Evolutionary conservation across 257 asterid species (phyloP).

Genomic region (Coffea canephora): DNA sequence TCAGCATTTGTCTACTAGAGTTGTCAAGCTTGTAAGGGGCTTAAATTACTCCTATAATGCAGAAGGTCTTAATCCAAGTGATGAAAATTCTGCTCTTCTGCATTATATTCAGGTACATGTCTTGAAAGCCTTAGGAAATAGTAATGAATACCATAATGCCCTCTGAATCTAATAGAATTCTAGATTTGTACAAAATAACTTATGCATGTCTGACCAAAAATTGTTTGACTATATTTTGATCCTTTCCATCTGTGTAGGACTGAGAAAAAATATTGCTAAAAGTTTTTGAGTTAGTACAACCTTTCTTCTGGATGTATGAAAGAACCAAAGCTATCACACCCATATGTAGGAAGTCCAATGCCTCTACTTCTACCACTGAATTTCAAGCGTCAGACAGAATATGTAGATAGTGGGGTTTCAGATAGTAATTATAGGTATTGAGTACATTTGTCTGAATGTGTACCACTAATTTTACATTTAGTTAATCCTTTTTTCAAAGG

Average conservation of each 20-base stretch:
- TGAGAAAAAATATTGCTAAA: neutral
- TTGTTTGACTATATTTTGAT: neutral
- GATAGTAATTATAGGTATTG: neutral
- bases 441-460: neutral
- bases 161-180: neutral
- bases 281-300: neutral
- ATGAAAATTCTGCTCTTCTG: constrained; percentile 86
- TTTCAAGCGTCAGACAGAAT: neutral
- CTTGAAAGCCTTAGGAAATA: constrained; percentile 3
- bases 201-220: neutral
- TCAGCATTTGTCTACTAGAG: constrained; percentile 79
- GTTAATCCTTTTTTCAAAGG: too few species aligned
- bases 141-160: neutral
- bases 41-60: constrained; percentile 53
- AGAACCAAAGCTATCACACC: neutral
- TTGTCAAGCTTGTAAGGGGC: constrained; percentile 76
- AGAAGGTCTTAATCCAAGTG: constrained; percentile 86
- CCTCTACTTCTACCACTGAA: neutral
- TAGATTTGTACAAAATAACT: neutral
- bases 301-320: neutral
- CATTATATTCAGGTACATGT: constrained; percentile 86
- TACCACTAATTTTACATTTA: neutral
- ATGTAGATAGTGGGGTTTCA: neutral
- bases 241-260: neutral
- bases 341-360: neutral